These are phyloP conservation scores for Umbilicus rupestris DNA, from an alignment of 164 flowering plant species.

Conservation along the genomic window DNA sequence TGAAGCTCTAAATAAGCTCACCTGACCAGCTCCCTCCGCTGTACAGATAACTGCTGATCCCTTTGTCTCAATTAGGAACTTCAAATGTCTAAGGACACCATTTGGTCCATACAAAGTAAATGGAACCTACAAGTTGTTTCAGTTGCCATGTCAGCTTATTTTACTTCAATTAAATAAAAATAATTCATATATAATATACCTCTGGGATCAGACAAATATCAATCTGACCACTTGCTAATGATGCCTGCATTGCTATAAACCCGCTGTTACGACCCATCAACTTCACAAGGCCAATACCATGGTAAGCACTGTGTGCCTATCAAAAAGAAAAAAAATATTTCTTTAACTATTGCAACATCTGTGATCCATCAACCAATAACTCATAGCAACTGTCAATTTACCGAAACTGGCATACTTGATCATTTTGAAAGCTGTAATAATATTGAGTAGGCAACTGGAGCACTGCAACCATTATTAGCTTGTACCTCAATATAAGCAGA, in stretches of 20 bases:
- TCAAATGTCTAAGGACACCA: slow-evolving; percentile 55
- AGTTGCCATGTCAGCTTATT: neutral
- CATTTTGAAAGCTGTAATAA: neutral
- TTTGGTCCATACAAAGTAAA: slow-evolving; percentile 70
- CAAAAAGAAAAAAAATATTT: slow-evolving; percentile 1
- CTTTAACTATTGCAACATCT: neutral
- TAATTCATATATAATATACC: slow-evolving; percentile 25
- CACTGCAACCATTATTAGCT: neutral
- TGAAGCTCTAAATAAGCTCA: slow-evolving; percentile 15
- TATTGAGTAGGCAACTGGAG: neutral
- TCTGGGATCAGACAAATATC: slow-evolving; percentile 90
- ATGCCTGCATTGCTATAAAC: slow-evolving; percentile 89
- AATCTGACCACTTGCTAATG: slow-evolving; percentile 88
- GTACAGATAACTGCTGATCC: slow-evolving; percentile 90
- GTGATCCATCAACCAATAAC: neutral
- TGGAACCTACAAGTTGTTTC: slow-evolving; percentile 36
- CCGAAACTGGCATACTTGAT: neutral
- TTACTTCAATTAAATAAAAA: neutral
- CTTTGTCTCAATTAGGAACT: slow-evolving; percentile 64
- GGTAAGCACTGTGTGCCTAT: slow-evolving; percentile 96
- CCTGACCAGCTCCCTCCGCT: slow-evolving; percentile 97
- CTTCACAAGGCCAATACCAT: slow-evolving; percentile 85
- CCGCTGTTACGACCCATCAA: slow-evolving; percentile 97
- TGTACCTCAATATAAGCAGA: slow-evolving; percentile 91
- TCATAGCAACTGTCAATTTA: neutral